Percentiles rank a stretch among this genome's conserved stretches.
Evolutionary conservation across 2,329 filamentous ascomycete species (phyloP).

Genomic region (Aspergillus sp.): DNA sequence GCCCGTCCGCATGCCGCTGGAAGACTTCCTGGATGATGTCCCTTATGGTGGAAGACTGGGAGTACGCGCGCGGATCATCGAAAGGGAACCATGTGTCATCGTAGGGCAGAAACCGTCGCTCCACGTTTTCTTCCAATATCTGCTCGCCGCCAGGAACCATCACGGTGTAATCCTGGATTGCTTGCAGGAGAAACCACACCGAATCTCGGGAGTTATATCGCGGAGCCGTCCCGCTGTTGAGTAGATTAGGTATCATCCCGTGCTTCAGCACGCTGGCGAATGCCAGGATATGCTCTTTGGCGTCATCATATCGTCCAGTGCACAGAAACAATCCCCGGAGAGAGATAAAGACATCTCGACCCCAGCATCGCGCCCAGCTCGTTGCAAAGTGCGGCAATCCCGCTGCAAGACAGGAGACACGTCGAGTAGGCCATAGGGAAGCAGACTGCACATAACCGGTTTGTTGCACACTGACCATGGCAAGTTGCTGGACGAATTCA

Average conservation of each 20-base stretch:
- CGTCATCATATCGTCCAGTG: constrained; percentile 79
- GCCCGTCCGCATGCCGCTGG: constrained; percentile 80
- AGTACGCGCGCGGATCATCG: constrained; percentile 78
- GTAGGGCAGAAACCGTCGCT: constrained; percentile 83
- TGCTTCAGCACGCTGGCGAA: constrained; percentile 97
- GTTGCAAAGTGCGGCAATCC: constrained; percentile 90
- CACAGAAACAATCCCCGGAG: constrained; percentile 84
- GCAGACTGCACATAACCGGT: constrained; percentile 83
- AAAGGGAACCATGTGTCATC: constrained; percentile 89
- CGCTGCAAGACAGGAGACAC: constrained; percentile 79
- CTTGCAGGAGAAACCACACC: constrained; percentile 95
- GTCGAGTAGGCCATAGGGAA: constrained; percentile 77
- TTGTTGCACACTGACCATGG: constrained; percentile 86
- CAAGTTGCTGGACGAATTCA: constrained; percentile 77
- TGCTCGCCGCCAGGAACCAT: constrained; percentile 68
- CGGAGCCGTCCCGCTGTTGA: constrained; percentile 75
- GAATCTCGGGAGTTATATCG: constrained; percentile 95
- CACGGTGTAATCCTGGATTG: constrained; percentile 83
- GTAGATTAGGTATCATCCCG: constrained; percentile 92
- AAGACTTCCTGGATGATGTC: constrained; percentile 90
- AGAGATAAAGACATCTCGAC: constrained; percentile 93
- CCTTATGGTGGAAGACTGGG: constrained; percentile 68
- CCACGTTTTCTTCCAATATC: constrained; percentile 67
- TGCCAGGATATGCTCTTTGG: constrained; percentile 85
- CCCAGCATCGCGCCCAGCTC: constrained; percentile 95